Percentiles rank a stretch among this genome's conserved stretches.
phyloP scores from a whole-genome alignment of 345 rosid genomes.

The Lepidium didymum region DNA sequence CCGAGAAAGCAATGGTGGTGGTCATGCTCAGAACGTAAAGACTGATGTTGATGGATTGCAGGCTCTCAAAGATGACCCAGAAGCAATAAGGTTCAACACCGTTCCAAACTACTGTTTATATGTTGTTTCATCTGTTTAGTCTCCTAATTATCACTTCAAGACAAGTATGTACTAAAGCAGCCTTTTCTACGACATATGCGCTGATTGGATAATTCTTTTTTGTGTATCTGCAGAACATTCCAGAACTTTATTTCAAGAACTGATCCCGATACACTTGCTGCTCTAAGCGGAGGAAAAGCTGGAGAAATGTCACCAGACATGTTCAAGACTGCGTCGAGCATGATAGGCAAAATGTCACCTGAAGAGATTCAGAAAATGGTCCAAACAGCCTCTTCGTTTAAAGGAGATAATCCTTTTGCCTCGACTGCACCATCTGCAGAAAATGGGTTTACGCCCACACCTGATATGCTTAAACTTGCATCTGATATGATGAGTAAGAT shows the following conservation, averaged over 20 bases:
- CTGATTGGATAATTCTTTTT: not conserved
- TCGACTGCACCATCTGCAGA: constrained; percentile 27
- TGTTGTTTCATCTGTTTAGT: constrained; percentile 2
- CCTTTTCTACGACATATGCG: not conserved
- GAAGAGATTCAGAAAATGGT: constrained; percentile 86
- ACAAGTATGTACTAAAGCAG: not conserved
- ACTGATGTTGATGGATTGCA: constrained; percentile 45
- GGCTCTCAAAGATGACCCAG: constrained; percentile 70
- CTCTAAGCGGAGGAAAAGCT: constrained; percentile 64
- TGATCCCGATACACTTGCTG: constrained; percentile 62
- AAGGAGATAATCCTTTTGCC: constrained; percentile 41
- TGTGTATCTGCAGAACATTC: constrained; percentile 44
- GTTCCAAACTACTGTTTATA: constrained; percentile 9
- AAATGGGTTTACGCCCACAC: constrained; percentile 44
- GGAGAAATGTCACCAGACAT: constrained; percentile 77
- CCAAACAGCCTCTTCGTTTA: constrained; percentile 69
- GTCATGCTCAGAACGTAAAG: constrained; percentile 14
- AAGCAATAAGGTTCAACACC: constrained; percentile 59
- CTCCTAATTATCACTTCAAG: not conserved
- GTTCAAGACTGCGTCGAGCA: constrained; percentile 74
- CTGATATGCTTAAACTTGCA: constrained; percentile 81
- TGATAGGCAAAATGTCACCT: constrained; percentile 86
- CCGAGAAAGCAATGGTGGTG: constrained; percentile 22
- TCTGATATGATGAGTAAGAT: constrained; percentile 77
- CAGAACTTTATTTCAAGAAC: constrained; percentile 70